Base-by-base conservation (phyloP, 2,329 filamentous ascomycete species). In the Sphaerulina musiva region DNA sequence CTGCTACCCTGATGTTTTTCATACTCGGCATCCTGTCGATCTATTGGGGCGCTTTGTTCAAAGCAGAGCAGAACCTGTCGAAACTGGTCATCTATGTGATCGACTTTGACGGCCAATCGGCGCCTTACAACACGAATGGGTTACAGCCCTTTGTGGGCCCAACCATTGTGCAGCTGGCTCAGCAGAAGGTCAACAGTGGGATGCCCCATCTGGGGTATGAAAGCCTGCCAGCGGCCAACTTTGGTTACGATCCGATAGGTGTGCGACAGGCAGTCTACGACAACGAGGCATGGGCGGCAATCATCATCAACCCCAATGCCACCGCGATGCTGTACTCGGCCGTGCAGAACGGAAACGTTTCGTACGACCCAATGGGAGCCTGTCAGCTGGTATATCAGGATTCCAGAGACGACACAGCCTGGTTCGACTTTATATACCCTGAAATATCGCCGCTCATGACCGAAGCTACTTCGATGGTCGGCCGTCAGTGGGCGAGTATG, bases 301-400 rank as follows among this genome's bases (percentile, higher is more conserved):
- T 86, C 45, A 75, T 85, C 52, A 73, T 86, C 59, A 82, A 84
- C 56, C 66, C 81, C 1, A 84, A 85, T 59, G 82, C 83, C 0
- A 84, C 81, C 0, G 69, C 75, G 0, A 70, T 84, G 17, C 72
- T 86, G 0, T 78, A 77, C 49, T 69, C 74, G 14, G 81, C 83
- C 0, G 70, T 84, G 0, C 66, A 69, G 1, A 76, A 68, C 0
- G 80, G 78, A 1, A 83, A 86, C 62, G 61, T 74, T 2, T 77
- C 75, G 4, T 86, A 85, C 63, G 79, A 84, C 46, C 83, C 82
- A 0, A 69, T 75, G 3, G 81, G 81, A 5, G 78, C 80, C 0
- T 75, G 79, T 9, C 79, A 85, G 59, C 69, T 81, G 10, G 69
- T 85, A 41, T 76, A 79, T 53, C 74, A 79, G 52, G 72, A 79